These are phyloP conservation scores for Penicillium aurantiogriseum DNA, from an alignment of 2,329 filamentous ascomycete genomes.

Conservation along the genomic window DNA sequence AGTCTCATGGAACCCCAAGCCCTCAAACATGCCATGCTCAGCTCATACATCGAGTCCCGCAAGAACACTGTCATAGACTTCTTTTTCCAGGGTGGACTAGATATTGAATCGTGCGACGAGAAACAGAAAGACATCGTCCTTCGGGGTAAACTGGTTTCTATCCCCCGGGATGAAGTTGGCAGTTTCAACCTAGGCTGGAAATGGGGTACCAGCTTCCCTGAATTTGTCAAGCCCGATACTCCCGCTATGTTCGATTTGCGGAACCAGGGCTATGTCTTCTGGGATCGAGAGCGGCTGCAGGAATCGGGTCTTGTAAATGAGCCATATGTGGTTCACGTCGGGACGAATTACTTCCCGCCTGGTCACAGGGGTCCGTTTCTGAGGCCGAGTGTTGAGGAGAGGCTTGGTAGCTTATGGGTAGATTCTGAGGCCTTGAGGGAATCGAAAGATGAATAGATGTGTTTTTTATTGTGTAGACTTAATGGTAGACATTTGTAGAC, in stretches of 20 bases:
- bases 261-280: slow-evolving; percentile 4
- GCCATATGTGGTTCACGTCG: neutral
- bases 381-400: neutral
- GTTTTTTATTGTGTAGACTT: no score
- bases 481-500: no score
- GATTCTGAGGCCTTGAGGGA: neutral
- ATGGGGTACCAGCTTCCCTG: slow-evolving; percentile 1
- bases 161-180: neutral
- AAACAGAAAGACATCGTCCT: neutral
- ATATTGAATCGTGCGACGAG: neutral
- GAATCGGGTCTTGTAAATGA: neutral
- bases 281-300: neutral
- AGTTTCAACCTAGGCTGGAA: neutral
- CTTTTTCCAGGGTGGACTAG: neutral
- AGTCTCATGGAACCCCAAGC: neutral
- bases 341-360: neutral
- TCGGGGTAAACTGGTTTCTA: neutral
- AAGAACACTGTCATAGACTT: neutral
- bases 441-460: neutral
- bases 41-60: neutral
- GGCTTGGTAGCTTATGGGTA: neutral
- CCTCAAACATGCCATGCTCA: neutral
- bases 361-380: neutral
- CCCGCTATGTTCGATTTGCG: neutral
- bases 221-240: neutral